phyloP scores from a whole-genome alignment of 352 stramenopile species.

The Globisporangium viniferum region DNA sequence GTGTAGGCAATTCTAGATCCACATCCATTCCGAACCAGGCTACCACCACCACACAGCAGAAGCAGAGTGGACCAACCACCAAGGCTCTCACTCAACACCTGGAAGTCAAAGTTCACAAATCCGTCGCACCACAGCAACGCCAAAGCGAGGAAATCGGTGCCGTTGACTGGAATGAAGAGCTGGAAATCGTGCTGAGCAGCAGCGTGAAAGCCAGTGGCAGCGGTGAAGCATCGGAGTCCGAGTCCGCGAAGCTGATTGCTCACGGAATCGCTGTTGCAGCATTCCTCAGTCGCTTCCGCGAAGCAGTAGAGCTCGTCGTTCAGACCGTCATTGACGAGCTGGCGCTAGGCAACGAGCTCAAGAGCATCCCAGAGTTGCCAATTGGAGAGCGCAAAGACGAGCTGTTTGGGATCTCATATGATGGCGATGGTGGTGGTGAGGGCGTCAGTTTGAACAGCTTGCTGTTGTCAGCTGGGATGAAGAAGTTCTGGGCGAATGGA shows the following conservation, averaged over 20 bases:
- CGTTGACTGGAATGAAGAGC: conserved; percentile 11
- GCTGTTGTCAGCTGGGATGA: conserved; percentile 6
- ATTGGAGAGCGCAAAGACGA: background rate
- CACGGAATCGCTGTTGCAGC: conserved; percentile 24
- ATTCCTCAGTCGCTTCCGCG: conserved; percentile 36
- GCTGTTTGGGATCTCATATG: background rate
- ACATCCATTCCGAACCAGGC: background rate
- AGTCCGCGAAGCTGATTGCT: background rate
- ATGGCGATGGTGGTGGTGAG: background rate
- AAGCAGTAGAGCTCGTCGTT: conserved; percentile 29
- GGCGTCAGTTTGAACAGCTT: no score
- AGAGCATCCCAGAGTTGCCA: conserved; percentile 11
- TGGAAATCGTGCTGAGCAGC: background rate
- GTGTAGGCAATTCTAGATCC: background rate
- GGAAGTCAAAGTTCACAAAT: background rate
- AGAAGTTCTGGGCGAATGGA: conserved; percentile 30
- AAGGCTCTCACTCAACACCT: background rate
- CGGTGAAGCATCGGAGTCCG: background rate
- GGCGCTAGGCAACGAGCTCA: conserved; percentile 19
- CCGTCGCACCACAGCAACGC: background rate
- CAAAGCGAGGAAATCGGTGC: background rate
- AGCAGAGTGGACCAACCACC: background rate
- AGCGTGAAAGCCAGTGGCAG: background rate
- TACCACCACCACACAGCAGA: background rate
- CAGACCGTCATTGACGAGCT: conserved; percentile 38